phyloP scores from a whole-genome alignment of 495 filamentous ascomycete genomes.

The Terfezia claveryi region DNA sequence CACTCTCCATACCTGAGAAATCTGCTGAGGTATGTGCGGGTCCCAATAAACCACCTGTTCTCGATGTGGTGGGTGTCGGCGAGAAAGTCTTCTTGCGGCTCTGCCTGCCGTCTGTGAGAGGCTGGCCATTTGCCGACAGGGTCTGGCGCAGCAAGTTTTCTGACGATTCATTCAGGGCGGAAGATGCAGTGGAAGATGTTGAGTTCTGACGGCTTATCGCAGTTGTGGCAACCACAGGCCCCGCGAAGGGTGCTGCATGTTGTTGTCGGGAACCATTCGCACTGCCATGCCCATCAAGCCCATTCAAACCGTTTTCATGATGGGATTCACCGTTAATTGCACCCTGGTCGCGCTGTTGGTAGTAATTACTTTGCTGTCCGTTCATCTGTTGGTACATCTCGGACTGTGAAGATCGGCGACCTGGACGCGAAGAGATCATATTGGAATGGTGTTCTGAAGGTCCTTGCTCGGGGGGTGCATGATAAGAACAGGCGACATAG shows the following conservation, averaged over 20 bases:
- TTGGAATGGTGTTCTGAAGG: neutral
- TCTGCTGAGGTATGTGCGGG: slow-evolving; percentile 10
- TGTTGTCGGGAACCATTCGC: neutral
- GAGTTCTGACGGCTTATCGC: slow-evolving; percentile 17
- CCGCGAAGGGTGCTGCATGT: neutral
- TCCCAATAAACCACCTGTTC: slow-evolving; percentile 7
- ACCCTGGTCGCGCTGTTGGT: neutral
- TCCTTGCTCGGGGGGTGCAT: neutral
- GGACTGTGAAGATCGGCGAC: neutral
- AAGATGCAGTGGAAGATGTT: slow-evolving; percentile 14
- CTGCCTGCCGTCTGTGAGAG: slow-evolving; percentile 10
- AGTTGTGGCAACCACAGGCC: slow-evolving; percentile 3
- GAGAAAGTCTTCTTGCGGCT: slow-evolving; percentile 12
- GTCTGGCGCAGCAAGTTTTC: slow-evolving; percentile 16
- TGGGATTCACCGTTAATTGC: neutral
- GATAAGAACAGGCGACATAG: neutral
- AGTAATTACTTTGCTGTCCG: neutral
- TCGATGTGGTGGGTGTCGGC: slow-evolving; percentile 13
- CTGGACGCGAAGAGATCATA: neutral
- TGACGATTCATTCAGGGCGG: slow-evolving; percentile 12
- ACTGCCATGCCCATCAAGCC: neutral
- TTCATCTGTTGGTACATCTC: neutral
- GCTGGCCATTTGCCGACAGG: slow-evolving; percentile 5
- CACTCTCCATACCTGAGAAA: slow-evolving; percentile 11
- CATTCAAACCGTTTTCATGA: neutral